Evolutionary conservation across 192 early-diverging fungal species (phyloP).

Genomic region (Entophlyctis luteolus): DNA sequence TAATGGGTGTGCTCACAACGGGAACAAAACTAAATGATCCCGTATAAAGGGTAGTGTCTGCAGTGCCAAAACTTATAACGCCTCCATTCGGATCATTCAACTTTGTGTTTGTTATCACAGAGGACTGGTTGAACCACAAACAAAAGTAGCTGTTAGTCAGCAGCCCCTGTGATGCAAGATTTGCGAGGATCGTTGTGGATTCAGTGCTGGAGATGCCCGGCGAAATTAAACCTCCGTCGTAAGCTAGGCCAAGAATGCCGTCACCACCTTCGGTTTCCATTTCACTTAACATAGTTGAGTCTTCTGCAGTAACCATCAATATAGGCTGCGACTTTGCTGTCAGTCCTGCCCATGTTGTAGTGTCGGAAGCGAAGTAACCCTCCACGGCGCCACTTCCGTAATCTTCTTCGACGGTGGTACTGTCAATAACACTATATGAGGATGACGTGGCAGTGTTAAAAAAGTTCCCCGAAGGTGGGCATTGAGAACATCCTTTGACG

Average conservation of each 20-base stretch:
- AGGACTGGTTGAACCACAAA: neutral
- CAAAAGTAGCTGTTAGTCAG: neutral
- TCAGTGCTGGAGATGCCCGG: neutral
- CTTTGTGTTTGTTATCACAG: neutral
- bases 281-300: neutral
- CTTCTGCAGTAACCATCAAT: neutral
- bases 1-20: neutral
- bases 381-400: neutral
- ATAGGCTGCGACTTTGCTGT: neutral
- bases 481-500: neutral
- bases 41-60: neutral
- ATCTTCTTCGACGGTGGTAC: neutral
- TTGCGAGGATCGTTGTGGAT: neutral
- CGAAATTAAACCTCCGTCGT: neutral
- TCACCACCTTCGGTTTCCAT: neutral
- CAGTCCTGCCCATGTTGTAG: neutral
- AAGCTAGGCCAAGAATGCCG: slow-evolving; percentile 13
- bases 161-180: neutral
- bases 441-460: neutral
- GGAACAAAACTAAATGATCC: slow-evolving; percentile 4
- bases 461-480: neutral
- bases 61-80: neutral
- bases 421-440: neutral
- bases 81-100: neutral
- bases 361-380: neutral